A percentile compares a stretch with the other conserved stretches of the same genome.
Evolutionary conservation across 2,329 filamentous ascomycete species (phyloP).

Genomic region (Celoporthe dispersa): DNA sequence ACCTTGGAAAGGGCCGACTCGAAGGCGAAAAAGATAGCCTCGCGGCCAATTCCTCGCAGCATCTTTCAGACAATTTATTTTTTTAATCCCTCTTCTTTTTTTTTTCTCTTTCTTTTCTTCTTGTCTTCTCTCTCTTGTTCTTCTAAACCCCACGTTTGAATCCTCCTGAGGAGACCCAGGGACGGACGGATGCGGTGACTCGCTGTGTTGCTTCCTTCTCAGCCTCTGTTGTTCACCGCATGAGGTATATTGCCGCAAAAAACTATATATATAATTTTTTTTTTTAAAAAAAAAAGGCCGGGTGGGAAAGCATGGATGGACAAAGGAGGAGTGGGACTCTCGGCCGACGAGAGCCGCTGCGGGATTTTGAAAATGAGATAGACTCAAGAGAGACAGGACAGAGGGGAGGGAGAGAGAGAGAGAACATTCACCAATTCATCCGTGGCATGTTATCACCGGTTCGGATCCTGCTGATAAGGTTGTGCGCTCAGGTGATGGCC

Average conservation of each 20-base stretch:
- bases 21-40: background rate
- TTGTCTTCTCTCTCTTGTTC: background rate
- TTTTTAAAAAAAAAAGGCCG: background rate
- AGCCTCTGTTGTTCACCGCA: background rate
- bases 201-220: background rate
- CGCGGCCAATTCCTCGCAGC: conserved; percentile 17
- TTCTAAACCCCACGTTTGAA: background rate
- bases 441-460: background rate
- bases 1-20: conserved; percentile 17
- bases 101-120: background rate
- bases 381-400: no score
- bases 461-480: background rate
- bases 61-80: background rate
- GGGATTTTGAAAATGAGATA: background rate
- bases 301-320: background rate
- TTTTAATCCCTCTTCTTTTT: background rate
- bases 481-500: background rate
- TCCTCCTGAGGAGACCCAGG: background rate
- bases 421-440: background rate
- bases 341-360: background rate
- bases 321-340: background rate
- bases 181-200: background rate
- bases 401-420: no score
- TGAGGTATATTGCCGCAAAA: background rate
- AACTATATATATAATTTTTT: no score